Percentiles rank a stretch among this genome's conserved stretches.
These are phyloP conservation scores for Trichosanthes truncata DNA, from an alignment of 306 rosid genomes.

Conservation along the genomic window DNA sequence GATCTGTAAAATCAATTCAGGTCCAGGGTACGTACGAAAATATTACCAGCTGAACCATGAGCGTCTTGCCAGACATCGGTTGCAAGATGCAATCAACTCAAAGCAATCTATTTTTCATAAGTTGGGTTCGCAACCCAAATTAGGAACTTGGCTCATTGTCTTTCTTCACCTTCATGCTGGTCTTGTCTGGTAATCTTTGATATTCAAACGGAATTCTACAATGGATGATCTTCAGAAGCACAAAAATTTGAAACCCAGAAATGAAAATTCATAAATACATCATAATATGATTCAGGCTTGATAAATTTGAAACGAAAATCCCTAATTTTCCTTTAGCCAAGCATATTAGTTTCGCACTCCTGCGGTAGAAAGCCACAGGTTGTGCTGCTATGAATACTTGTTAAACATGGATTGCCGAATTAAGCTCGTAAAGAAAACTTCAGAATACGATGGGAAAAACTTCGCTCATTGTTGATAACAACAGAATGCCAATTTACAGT, in stretches of 20 bases:
- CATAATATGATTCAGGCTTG: not conserved
- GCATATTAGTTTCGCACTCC: no score
- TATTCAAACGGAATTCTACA: not conserved
- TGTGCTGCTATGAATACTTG: not conserved
- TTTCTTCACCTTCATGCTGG: not conserved
- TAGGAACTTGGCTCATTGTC: not conserved
- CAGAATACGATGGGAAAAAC: not conserved
- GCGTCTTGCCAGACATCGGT: not conserved
- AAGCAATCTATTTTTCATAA: not conserved
- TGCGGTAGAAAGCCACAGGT: not conserved
- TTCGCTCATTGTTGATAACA: not conserved
- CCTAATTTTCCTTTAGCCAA: not conserved
- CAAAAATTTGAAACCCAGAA: not conserved
- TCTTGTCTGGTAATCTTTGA: not conserved
- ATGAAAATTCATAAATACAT: not conserved
- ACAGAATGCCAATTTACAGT: not conserved
- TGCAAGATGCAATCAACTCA: not conserved
- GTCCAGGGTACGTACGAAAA: not conserved
- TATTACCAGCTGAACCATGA: not conserved
- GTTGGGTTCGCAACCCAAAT: not conserved
- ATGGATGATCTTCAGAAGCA: not conserved
- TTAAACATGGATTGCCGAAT: not conserved
- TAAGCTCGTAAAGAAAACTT: not conserved
- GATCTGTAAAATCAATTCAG: not conserved
- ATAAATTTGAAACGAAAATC: not conserved